Evolutionary conservation across 495 filamentous ascomycete species (phyloP), one percentile per base, ranked within the genome.

Genomic region (Lineolata rhizophorae): DNA sequence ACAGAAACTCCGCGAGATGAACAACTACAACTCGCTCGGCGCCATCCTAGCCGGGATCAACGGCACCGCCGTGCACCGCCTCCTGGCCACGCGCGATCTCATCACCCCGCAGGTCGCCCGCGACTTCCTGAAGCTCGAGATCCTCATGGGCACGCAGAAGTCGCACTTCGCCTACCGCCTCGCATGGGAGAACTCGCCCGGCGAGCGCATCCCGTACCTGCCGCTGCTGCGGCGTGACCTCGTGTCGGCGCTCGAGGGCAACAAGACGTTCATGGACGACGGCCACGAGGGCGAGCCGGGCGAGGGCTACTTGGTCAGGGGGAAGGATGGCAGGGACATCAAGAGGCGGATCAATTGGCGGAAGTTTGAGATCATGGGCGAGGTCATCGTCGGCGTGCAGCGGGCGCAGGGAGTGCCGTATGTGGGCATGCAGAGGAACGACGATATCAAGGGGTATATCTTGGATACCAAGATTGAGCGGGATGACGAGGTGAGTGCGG

Each of bases 311-410:
- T 10, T 9, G 8, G 28, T 17, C 9, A 8, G 22, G 22, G 14
- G 10, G 8, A 17, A 9, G 9, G 28, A 30, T 10, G 12, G 20
- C 12, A 35, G 12, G 25, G 27, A 16, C 9, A 36, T 35, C 0
- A 47, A 43, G 32, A 41, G 76, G 35, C 62, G 77, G 25, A 80
- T 97, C 45, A 95, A 94, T 47, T 97, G 87, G 87, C 82, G 76
- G 56, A 97, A 97, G 45, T 95, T 95, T 42, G 83, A 95, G 56
- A 75, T 97, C 13, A 73, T 95, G 56, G 81, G 82, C 3, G 84
- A 94, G 36, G 76, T 93, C 16, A 64, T 97, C 31, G 62, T 91
- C 32, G 75, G 77, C 3, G 75, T 97, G 22, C 82, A 91, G 60
- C 72, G 70, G 50, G 91, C 82, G 49, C 87, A 94, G 55, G 73